Percentiles rank a stretch among this genome's conserved stretches.
Evolutionary conservation across 208 protist species (phyloP).

Genomic region (Leishmania major): DNA sequence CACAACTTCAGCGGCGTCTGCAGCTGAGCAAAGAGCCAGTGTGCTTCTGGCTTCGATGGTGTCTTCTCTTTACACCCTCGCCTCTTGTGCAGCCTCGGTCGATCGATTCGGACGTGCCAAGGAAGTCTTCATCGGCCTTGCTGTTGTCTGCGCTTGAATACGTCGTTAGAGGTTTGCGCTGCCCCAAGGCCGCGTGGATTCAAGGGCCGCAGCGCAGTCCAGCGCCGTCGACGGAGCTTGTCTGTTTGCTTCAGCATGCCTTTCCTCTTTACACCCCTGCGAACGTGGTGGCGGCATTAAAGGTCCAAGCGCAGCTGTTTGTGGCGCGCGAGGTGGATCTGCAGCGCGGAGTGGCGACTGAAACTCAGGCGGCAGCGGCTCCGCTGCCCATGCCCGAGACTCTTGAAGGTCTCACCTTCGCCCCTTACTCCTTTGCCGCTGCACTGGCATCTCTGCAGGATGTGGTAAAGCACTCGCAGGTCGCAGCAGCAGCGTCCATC

Average conservation of each 20-base stretch:
- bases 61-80: constrained; percentile 18
- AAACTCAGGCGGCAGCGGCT: not conserved
- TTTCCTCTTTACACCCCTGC: constrained; percentile 17
- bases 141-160: not conserved
- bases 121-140: not conserved
- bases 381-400: not conserved
- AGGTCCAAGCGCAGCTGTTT: constrained; percentile 10
- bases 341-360: not conserved
- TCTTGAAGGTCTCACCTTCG: not conserved
- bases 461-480: not conserved
- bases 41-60: constrained; percentile 32
- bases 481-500: not conserved
- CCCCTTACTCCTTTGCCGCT: constrained; percentile 20
- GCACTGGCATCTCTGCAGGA: constrained; percentile 1
- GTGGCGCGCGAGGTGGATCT: not conserved
- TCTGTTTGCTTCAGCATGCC: not conserved
- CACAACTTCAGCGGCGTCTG: constrained; percentile 14
- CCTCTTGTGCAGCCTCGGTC: not conserved
- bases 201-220: not conserved
- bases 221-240: constrained; percentile 10
- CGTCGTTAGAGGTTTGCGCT: not conserved
- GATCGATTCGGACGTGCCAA: not conserved
- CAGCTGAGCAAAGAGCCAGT: constrained; percentile 21
- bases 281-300: constrained; percentile 3
- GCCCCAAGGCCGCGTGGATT: not conserved